Base-by-base conservation (phyloP, 495 filamentous ascomycete genomes). In the Penicillium egyptiacum region DNA sequence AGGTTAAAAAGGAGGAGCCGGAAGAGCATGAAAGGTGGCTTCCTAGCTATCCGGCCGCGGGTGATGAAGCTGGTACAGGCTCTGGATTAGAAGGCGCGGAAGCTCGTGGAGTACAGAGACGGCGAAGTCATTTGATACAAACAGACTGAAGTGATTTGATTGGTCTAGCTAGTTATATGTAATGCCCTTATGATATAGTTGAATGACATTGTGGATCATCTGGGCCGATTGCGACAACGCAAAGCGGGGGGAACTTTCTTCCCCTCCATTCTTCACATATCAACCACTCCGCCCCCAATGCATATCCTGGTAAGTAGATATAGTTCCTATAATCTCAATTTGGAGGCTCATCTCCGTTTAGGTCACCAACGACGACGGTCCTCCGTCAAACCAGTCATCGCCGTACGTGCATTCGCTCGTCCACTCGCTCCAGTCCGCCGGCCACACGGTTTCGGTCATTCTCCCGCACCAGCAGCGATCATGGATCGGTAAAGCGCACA, bases 401-500 rank as follows among this genome's bases (percentile, higher is more conserved):
- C 94, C 94, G 4, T 98, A 98, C 65, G 83, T 97, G 58, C 91
- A 95, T 76, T 86, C 88, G 33, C 86, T 96, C 64, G 85, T 97
- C 14, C 76, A 83, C 35, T 81, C 86, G 22, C 86, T 98, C 37
- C 89, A 94, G 72, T 64, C 74, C 30, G 83, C 84, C 17, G 90
- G 92, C 10, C 92, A 95, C 70, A 81, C 78, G 37, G 91, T 98
- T 56, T 93, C 89, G 3, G 92, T 98, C 41, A 83, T 94, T 56
- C 83, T 98, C 4, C 94, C 94, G 0, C 87, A 96, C 71, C 86
- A 85, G 10, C 94, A 98, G 73, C 87, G 92, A 46, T 95, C 90
- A 51, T 98, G 94, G 94, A 97, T 98, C 62, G 91, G 92, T 54
- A 98, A 98, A 77, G 94, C 94, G 20, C 93, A 98, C 68, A 85